Evolutionary conservation across 768 basidiomycete genomes (phyloP).

Genomic region (Podaxis sp.): DNA sequence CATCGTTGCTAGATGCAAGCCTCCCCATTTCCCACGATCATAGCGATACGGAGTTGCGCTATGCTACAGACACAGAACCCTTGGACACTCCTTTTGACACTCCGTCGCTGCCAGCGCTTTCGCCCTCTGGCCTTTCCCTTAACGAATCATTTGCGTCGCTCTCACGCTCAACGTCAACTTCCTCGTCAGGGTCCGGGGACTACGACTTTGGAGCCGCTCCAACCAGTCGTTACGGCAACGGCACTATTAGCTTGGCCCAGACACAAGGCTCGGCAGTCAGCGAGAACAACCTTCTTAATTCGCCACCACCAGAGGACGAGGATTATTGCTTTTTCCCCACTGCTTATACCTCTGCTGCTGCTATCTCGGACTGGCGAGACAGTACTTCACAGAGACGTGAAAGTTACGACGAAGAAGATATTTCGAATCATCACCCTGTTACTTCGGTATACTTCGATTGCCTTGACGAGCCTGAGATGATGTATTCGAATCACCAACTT

Average conservation of each 20-base stretch:
- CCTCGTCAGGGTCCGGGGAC: slow-evolving; percentile 28
- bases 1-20: background rate
- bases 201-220: slow-evolving; percentile 17
- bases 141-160: slow-evolving; percentile 25
- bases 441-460: slow-evolving; percentile 1
- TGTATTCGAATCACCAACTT: slow-evolving; percentile 44
- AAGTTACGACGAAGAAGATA: background rate
- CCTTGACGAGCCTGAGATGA: slow-evolving; percentile 20
- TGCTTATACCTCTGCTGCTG: slow-evolving; percentile 18
- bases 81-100: slow-evolving; percentile 26
- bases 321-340: slow-evolving; percentile 21
- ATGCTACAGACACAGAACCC: slow-evolving; percentile 15
- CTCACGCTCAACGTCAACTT: slow-evolving; percentile 40
- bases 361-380: slow-evolving; percentile 20
- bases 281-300: slow-evolving; percentile 16
- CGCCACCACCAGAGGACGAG: slow-evolving; percentile 19
- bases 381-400: background rate
- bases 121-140: slow-evolving; percentile 17
- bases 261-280: slow-evolving; percentile 21
- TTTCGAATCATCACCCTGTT: background rate
- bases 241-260: background rate
- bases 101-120: slow-evolving; percentile 32
- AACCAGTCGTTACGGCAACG: slow-evolving; percentile 13
- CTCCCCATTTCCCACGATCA: background rate
- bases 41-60: slow-evolving; percentile 15